Evolutionary conservation across 192 early-diverging fungal genomes (phyloP).

Genomic region (Entomortierella parvispora): DNA sequence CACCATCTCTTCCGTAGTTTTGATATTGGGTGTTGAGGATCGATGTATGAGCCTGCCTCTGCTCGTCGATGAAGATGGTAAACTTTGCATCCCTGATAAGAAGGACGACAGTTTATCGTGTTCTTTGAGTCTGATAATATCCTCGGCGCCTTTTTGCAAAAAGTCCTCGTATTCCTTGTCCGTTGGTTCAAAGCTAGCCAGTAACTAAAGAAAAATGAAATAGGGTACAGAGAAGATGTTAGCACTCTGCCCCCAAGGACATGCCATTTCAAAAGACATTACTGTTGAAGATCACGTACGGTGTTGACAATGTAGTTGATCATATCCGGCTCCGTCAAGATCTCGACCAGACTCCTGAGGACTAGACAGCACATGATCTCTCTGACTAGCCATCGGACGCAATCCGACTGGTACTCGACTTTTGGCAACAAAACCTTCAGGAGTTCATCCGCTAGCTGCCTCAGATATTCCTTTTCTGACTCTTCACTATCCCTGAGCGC

Average conservation of each 20-base stretch:
- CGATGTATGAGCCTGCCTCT: conserved; percentile 16
- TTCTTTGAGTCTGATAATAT: conserved; percentile 10
- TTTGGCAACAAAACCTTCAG: conserved; percentile 45
- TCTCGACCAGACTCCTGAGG: conserved; percentile 52
- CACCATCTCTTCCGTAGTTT: conserved; percentile 45
- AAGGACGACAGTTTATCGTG: conserved; percentile 29
- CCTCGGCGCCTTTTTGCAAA: conserved; percentile 43
- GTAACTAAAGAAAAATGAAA: conserved; percentile 9
- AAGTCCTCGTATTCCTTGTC: conserved; percentile 41
- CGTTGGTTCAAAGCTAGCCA: conserved; percentile 33
- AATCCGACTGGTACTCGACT: conserved; percentile 55
- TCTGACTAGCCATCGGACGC: conserved; percentile 56
- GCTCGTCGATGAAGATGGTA: conserved; percentile 6
- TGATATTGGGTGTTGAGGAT: conserved; percentile 48
- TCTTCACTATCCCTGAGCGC: conserved; percentile 49
- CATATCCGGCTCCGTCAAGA: conserved; percentile 60
- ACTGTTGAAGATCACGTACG: conserved; percentile 47
- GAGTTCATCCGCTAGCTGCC: conserved; percentile 55
- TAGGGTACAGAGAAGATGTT: no score
- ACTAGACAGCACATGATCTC: conserved; percentile 60
- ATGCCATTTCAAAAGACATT: no score
- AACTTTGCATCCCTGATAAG: conserved; percentile 12
- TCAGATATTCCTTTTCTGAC: conserved; percentile 58
- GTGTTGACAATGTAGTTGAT: conserved; percentile 63
- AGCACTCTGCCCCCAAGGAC: no score